Evolutionary conservation across 306 rosid genomes (phyloP).

Genomic region (Malus fusca): DNA sequence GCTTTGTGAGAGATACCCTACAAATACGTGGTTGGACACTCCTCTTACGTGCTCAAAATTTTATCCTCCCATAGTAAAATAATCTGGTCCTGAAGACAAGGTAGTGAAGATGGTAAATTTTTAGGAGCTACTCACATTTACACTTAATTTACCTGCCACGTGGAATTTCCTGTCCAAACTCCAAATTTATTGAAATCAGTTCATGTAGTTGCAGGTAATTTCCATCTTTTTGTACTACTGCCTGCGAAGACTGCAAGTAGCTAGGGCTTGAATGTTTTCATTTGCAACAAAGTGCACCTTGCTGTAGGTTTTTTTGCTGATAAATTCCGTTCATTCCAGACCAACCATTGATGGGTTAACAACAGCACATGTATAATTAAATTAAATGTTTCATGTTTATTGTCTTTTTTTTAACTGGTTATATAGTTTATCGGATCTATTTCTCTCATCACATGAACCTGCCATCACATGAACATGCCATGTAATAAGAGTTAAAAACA

Average conservation of each 20-base stretch:
- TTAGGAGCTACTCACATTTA: not conserved
- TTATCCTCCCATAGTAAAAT: no score
- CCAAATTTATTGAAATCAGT: not conserved
- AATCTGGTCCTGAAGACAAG: not conserved
- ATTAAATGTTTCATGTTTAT: not conserved
- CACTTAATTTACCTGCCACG: not conserved
- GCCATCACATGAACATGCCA: no score
- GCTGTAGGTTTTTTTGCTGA: slow-evolving; percentile 1
- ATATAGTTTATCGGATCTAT: no score
- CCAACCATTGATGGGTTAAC: slow-evolving; percentile 6
- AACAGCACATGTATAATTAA: slow-evolving; percentile 1
- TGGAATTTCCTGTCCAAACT: not conserved
- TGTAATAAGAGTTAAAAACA: no score
- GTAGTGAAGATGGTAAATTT: not conserved
- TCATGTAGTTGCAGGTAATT: not conserved
- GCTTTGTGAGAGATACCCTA: no score
- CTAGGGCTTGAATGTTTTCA: not conserved
- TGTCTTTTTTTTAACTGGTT: not conserved
- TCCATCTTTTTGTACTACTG: not conserved
- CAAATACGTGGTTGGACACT: no score
- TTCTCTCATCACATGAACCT: no score
- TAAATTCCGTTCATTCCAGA: slow-evolving; percentile 9
- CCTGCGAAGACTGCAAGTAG: not conserved
- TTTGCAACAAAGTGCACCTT: not conserved
- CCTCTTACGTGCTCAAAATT: no score